Evolutionary conservation across 768 basidiomycete genomes (phyloP).

Genomic region (Phylloporus arenicola): DNA sequence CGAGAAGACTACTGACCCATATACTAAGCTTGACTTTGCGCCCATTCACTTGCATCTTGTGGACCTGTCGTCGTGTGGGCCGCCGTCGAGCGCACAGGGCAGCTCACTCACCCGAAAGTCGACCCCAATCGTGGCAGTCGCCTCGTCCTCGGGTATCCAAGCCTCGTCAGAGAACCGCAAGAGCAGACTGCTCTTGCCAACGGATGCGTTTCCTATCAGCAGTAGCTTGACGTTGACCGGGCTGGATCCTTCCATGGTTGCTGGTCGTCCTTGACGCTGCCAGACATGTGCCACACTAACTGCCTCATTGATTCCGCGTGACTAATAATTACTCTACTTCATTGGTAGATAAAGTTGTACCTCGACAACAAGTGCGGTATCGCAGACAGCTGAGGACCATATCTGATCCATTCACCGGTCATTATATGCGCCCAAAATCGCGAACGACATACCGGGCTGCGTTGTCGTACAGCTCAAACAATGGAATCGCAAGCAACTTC

Average conservation of each 20-base stretch:
- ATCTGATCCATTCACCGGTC: constrained; percentile 35
- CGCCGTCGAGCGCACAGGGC: no score
- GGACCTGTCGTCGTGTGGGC: constrained; percentile 47
- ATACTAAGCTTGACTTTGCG: constrained; percentile 90
- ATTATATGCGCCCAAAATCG: neutral
- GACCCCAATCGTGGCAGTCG: constrained; percentile 78
- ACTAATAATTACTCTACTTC: constrained; percentile 5
- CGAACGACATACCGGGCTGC: constrained; percentile 61
- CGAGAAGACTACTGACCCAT: constrained; percentile 60
- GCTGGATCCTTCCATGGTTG: constrained; percentile 17
- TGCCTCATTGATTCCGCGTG: constrained; percentile 20
- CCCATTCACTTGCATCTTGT: constrained; percentile 81
- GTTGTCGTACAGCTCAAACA: constrained; percentile 98
- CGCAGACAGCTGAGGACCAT: constrained; percentile 91
- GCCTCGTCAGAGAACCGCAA: constrained; percentile 96
- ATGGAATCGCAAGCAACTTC: constrained; percentile 94
- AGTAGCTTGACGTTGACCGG: constrained; percentile 75
- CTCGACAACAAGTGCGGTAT: constrained; percentile 89
- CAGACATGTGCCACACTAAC: neutral
- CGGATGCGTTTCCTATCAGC: constrained; percentile 82
- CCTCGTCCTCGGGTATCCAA: constrained; percentile 89
- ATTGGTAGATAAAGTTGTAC: constrained; percentile 81
- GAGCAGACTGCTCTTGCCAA: constrained; percentile 88
- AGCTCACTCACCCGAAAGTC: constrained; percentile 66
- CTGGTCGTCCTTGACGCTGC: constrained; percentile 1